Evolutionary conservation across 2,329 filamentous ascomycete species (phyloP).

Genomic region (Alternaria brassicae): DNA sequence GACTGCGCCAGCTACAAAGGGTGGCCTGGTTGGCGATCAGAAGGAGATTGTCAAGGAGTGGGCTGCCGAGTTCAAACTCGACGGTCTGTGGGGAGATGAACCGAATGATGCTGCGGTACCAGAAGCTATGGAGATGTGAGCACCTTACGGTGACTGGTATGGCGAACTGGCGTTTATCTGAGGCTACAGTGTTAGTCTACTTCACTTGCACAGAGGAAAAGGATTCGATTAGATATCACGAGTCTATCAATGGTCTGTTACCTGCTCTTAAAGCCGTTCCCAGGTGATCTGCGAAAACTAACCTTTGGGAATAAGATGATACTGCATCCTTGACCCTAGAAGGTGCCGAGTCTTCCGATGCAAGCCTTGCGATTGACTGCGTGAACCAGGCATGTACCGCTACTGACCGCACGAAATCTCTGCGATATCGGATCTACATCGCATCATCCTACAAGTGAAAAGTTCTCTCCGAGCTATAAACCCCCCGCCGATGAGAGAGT

Average conservation of each 20-base stretch:
- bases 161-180: slow-evolving; percentile 20
- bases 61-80: slow-evolving; percentile 94
- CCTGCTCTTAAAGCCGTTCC: slow-evolving; percentile 1
- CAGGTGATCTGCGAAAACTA: too few species aligned
- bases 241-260: slow-evolving; percentile 20
- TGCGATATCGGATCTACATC: slow-evolving; percentile 39
- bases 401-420: slow-evolving; percentile 24
- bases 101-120: slow-evolving; percentile 40
- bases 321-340: not conserved
- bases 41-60: slow-evolving; percentile 91
- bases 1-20: slow-evolving; percentile 42
- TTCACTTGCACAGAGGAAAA: slow-evolving; percentile 10
- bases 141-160: slow-evolving; percentile 9
- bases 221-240: slow-evolving; percentile 18
- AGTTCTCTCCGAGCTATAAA: slow-evolving; percentile 7
- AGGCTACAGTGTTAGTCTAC: slow-evolving; percentile 1
- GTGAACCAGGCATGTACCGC: slow-evolving; percentile 21
- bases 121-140: slow-evolving; percentile 47
- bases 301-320: too few species aligned
- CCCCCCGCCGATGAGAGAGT: slow-evolving; percentile 12
- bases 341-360: slow-evolving; percentile 8
- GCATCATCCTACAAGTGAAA: slow-evolving; percentile 14
- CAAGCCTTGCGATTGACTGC: slow-evolving; percentile 10
- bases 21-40: slow-evolving; percentile 62
- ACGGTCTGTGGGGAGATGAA: slow-evolving; percentile 85